Conservation (phyloP, 108 stramenopile genomes). For the Skeletonema potamos region DNA sequence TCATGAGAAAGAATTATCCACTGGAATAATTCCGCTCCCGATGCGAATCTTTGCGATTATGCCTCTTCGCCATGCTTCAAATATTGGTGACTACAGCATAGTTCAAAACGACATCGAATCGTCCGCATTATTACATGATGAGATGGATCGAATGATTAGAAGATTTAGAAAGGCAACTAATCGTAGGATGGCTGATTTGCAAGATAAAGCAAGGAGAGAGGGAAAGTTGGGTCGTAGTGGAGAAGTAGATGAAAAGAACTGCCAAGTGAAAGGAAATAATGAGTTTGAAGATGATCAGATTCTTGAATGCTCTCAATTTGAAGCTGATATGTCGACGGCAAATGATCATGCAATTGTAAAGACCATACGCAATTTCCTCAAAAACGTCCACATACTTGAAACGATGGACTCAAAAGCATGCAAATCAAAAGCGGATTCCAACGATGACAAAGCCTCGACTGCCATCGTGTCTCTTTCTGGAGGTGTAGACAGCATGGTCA, state of each 20-base stretch:
- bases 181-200: conserved; percentile 73
- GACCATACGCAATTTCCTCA: conserved; percentile 67
- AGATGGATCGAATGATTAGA: conserved; percentile 72
- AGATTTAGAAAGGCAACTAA: conserved; percentile 88
- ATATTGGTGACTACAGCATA: conserved; percentile 54
- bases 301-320: conserved; percentile 71
- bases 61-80: conserved; percentile 81
- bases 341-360: conserved; percentile 57
- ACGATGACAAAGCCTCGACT: neutral
- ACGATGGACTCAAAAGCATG: conserved; percentile 4
- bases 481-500: conserved; percentile 99
- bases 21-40: conserved; percentile 81
- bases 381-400: conserved; percentile 19
- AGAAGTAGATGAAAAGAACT: conserved; percentile 18
- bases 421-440: conserved; percentile 3
- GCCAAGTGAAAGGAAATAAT: neutral
- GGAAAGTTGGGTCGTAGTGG: conserved; percentile 42
- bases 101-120: conserved; percentile 59
- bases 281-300: conserved; percentile 68
- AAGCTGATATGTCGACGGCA: conserved; percentile 68
- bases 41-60: conserved; percentile 81
- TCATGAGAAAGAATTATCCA: conserved; percentile 57
- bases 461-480: conserved; percentile 91
- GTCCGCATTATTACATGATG: conserved; percentile 47
- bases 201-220: conserved; percentile 74